phyloP scores from a whole-genome alignment of 2,329 filamentous ascomycete species.

The Rhytidhysteron rufulum region DNA sequence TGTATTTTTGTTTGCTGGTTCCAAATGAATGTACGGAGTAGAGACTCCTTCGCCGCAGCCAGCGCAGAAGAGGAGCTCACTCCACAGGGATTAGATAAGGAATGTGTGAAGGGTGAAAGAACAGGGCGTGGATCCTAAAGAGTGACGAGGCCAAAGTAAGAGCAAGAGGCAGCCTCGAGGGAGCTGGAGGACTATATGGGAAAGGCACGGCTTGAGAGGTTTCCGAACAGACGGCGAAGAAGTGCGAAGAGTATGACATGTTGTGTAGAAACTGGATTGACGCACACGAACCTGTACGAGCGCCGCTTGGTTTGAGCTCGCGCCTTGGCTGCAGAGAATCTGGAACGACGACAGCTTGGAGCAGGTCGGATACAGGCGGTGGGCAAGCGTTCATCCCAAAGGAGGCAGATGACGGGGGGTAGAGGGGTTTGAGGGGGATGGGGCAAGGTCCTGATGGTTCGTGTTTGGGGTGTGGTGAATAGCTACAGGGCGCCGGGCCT shows the following conservation, averaged over 20 bases:
- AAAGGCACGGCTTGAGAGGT: slow-evolving; percentile 23
- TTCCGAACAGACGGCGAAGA: slow-evolving; percentile 29
- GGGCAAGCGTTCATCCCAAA: slow-evolving; percentile 36
- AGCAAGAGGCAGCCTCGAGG: slow-evolving; percentile 27
- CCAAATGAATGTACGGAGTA: slow-evolving; percentile 39
- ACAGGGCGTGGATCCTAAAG: slow-evolving; percentile 30
- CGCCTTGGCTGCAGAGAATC: slow-evolving; percentile 40
- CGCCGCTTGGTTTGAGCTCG: slow-evolving; percentile 34
- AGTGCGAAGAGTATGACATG: slow-evolving; percentile 28
- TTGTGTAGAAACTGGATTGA: slow-evolving; percentile 28
- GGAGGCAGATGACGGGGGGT: slow-evolving; percentile 28
- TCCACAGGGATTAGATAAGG: slow-evolving; percentile 18
- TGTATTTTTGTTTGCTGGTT: slow-evolving; percentile 9
- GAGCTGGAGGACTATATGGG: slow-evolving; percentile 33
- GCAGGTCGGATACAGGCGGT: slow-evolving; percentile 9
- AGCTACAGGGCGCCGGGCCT: slow-evolving; percentile 11
- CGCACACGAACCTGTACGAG: slow-evolving; percentile 35
- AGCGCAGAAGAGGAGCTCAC: slow-evolving; percentile 37
- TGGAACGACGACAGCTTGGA: slow-evolving; percentile 35
- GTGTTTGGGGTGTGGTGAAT: slow-evolving; percentile 23
- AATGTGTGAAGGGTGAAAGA: slow-evolving; percentile 19
- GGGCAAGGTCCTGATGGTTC: too few species aligned
- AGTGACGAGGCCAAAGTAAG: slow-evolving; percentile 38
- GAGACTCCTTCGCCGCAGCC: slow-evolving; percentile 31
- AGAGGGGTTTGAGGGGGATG: slow-evolving; percentile 28